A percentile compares a stretch with the other conserved stretches of the same genome.
Evolutionary conservation across 2,329 filamentous ascomycete genomes (phyloP).

Genomic region (Zymoseptoria brevis): DNA sequence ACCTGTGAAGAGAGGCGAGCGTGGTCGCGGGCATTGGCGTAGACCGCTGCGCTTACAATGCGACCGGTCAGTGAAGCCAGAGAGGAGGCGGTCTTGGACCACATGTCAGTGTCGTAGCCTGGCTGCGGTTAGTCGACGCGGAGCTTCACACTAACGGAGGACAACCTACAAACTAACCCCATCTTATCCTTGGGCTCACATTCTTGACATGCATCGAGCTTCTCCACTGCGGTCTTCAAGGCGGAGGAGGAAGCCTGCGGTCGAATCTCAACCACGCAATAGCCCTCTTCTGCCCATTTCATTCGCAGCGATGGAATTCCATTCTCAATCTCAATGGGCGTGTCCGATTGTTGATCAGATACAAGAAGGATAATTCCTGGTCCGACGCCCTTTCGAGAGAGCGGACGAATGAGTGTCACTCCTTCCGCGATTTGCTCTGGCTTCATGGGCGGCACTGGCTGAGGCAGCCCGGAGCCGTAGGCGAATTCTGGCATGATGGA

Average conservation of each 20-base stretch:
- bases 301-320: conserved; percentile 19
- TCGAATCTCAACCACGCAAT: conserved; percentile 50
- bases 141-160: not conserved
- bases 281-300: conserved; percentile 69
- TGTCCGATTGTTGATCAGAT: conserved; percentile 7
- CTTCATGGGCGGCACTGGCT: conserved; percentile 13
- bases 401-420: conserved; percentile 14
- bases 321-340: conserved; percentile 15
- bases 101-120: conserved; percentile 12
- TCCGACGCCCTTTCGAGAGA: conserved; percentile 15
- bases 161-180: conserved; percentile 28
- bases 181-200: conserved; percentile 36
- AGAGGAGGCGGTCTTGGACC: conserved; percentile 18
- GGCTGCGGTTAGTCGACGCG: not conserved
- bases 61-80: conserved; percentile 17
- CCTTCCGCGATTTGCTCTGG: conserved; percentile 13
- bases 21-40: conserved; percentile 20
- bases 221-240: conserved; percentile 16
- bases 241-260: conserved; percentile 18
- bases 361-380: conserved; percentile 18
- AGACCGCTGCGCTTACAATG: conserved; percentile 30
- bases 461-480: conserved; percentile 15
- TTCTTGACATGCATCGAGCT: conserved; percentile 17
- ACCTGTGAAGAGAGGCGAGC: conserved; percentile 12
- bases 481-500: conserved; percentile 15